Base-by-base conservation (phyloP, 2,329 filamentous ascomycete species). In the Fusarium napiforme region DNA sequence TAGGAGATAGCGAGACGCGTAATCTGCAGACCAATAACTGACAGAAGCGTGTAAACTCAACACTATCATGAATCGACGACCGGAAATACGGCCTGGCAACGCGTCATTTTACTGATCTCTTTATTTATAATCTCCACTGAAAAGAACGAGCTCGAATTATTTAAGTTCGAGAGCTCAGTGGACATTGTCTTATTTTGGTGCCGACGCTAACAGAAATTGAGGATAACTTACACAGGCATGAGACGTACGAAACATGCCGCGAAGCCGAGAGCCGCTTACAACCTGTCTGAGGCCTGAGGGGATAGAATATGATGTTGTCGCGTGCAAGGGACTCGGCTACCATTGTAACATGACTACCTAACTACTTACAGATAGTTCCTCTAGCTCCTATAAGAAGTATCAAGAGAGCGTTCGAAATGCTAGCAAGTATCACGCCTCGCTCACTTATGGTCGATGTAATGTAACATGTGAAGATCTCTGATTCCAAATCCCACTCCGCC, bases 1-100 rank as follows among this genome's bases (percentile, higher is more conserved):
- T 42, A 37, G 53, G 37, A 65, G 60, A 69, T 58, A 65, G 32
- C 57, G 57, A 65, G 66, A 69, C 67, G 60, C 67, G 67, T 71
- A 71, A 71, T 66, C 60, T 32, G 16, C 37, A 63, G 37, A 34
- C 23, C 26, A 55, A n/a, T 26, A 28, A 67, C 63, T 66, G 37
- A 28, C 39, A 53, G 40, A 46, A 40, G 64, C 26, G 28, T 42
- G 36, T 28, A 67, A 55, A 45, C 56, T 56, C 34, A 56, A 36
- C 47, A 68, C 58, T 69, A 46, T 37, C 61, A 53, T 55, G 55
- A 39, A 53, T 60, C 39, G 28, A 69, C 30, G 40, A 21, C 26
- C 66, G 60, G 50, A n/a, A 69, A 64, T 52, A 64, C 67, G 50
- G 50, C 58, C 26, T 69, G 58, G 26, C 16, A 69, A 64, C 50